These are phyloP conservation scores for Kurtzmaniella quercitrusa DNA, from an alignment of 1,139 yeast species.

Conservation along the genomic window DNA sequence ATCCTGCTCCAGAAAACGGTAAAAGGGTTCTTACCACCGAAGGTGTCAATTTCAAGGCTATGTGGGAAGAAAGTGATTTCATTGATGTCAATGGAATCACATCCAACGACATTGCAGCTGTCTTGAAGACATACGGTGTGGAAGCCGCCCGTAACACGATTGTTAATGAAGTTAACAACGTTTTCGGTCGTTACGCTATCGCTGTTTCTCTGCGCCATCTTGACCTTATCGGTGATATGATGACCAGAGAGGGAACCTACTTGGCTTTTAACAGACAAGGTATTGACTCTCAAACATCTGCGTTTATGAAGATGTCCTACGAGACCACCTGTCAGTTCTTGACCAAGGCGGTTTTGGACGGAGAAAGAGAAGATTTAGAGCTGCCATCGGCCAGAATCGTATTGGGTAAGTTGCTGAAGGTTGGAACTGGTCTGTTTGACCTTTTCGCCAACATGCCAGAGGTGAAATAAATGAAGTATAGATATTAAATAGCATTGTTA, in stretches of 20 bases:
- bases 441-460: slow-evolving; percentile 64
- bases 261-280: slow-evolving; percentile 98
- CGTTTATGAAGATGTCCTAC: slow-evolving; percentile 98
- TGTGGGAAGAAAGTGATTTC: slow-evolving; percentile 97
- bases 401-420: slow-evolving; percentile 83
- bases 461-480: slow-evolving; percentile 6
- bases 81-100: slow-evolving; percentile 82
- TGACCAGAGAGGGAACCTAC: slow-evolving; percentile 98
- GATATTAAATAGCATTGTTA: slow-evolving; percentile 1
- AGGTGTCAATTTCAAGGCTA: slow-evolving; percentile 95
- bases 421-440: slow-evolving; percentile 97
- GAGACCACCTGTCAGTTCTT: slow-evolving; percentile 98
- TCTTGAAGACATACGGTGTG: slow-evolving; percentile 89
- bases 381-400: slow-evolving; percentile 96
- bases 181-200: slow-evolving; percentile 95
- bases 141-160: slow-evolving; percentile 98
- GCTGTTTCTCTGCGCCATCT: slow-evolving; percentile 90
- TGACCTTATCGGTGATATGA: slow-evolving; percentile 96
- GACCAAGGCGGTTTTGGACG: slow-evolving; percentile 92
- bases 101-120: slow-evolving; percentile 91
- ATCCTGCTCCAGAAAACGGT: slow-evolving; percentile 64
- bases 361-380: slow-evolving; percentile 82
- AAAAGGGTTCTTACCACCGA: slow-evolving; percentile 84
- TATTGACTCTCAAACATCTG: slow-evolving; percentile 90
- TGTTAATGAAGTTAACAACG: slow-evolving; percentile 92